A percentile compares a stretch with the other conserved stretches of the same genome.
Conservation (phyloP, 345 rosid genomes). For the Physaria fendleri region DNA sequence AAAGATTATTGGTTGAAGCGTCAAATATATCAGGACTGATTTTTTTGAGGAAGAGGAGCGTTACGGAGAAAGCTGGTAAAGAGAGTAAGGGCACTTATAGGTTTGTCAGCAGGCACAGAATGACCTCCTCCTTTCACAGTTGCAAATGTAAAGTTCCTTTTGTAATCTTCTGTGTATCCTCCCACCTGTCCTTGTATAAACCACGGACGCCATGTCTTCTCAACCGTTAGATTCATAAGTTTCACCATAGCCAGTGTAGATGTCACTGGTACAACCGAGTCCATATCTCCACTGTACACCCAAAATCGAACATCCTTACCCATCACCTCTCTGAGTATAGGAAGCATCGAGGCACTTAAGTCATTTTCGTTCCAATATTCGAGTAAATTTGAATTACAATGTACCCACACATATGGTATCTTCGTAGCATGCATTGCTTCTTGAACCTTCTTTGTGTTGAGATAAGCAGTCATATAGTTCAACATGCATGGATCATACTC, state of each 20-base stretch:
- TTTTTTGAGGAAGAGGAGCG: slow-evolving; percentile 7
- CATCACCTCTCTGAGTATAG: slow-evolving; percentile 58
- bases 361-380: slow-evolving; percentile 21
- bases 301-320: slow-evolving; percentile 51
- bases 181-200: slow-evolving; percentile 40
- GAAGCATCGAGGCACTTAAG: slow-evolving; percentile 41
- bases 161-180: slow-evolving; percentile 9
- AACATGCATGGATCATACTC: slow-evolving; percentile 50
- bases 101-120: slow-evolving; percentile 1
- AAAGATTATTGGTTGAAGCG: no score
- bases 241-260: slow-evolving; percentile 55
- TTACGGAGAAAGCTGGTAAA: slow-evolving; percentile 5
- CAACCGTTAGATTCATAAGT: slow-evolving; percentile 51
- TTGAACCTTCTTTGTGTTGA: slow-evolving; percentile 56
- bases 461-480: slow-evolving; percentile 40
- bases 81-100: slow-evolving; percentile 3
- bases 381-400: not conserved
- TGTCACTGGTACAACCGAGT: slow-evolving; percentile 68
- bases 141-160: slow-evolving; percentile 1
- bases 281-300: slow-evolving; percentile 79
- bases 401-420: slow-evolving; percentile 15
- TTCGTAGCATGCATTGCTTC: slow-evolving; percentile 57
- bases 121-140: slow-evolving; percentile 22
- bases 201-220: slow-evolving; percentile 77
- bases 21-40: no score